Base-by-base conservation (phyloP, 495 filamentous ascomycete genomes). In the Usnea hakonensis region DNA sequence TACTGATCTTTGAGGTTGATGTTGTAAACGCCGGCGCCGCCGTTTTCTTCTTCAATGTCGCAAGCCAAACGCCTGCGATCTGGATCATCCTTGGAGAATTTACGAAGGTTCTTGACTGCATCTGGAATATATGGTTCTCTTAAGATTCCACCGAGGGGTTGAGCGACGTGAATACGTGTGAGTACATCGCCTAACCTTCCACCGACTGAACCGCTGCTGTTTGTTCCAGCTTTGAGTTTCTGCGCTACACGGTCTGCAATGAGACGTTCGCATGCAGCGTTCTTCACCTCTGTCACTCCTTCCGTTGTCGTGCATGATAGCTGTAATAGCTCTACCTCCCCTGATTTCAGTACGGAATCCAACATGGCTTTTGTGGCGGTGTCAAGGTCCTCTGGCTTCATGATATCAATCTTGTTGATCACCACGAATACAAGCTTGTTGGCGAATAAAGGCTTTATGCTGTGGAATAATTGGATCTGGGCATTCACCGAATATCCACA, bases 391-490 rank as follows among this genome's bases (percentile, higher is more conserved):
- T 96, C 91, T 6, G 91, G 90, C 44, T 83, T 81, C 70, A 87
- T 85, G 64, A 96, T 81, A 75, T 98, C 94, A 65, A 96, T 96
- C 81, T 98, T 98, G 83, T 98, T 98, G 74, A 97, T 83, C 57
- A 98, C 89, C 53, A 98, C 79, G 75, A 95, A 97, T 40, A 96
- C 90, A 53, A 96, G 84, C 78, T 97, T 97, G 76, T 97, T 96
- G 61, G 93, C 86, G 71, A 98, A 98, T 28, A 98, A 80, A 5
- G 94, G 94, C 77, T 91, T 95, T 74, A 98, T 96, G 70, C 86
- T 91, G 77, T 90, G 85, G 82, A 94, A 98, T 21, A 98, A 84
- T 67, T 90, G 82, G 72, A 95, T 90, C 75, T 98, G 94, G 11
- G 91, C 91, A 60, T 84, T 76, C 50, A 98, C 88, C 3, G 90